Percentiles rank a stretch among this genome's conserved stretches.
phyloP scores from a whole-genome alignment of 2,329 filamentous ascomycete species.

The Paracoccidioides brasiliensis region DNA sequence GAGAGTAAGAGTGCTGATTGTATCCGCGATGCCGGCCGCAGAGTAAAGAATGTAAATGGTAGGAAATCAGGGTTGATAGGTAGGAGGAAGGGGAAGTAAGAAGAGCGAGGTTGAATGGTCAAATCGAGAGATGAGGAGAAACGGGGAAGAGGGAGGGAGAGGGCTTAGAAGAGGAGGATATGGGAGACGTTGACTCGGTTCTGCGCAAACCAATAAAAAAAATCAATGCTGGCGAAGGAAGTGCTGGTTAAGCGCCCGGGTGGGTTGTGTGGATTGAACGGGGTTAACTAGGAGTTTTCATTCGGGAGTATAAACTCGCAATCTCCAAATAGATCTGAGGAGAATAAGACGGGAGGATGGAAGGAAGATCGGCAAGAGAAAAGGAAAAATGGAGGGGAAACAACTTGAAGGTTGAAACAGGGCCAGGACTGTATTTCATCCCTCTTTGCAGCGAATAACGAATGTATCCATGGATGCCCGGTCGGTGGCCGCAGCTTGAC shows the following conservation, averaged over 20 bases:
- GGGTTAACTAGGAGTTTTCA: neutral
- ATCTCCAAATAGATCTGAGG: neutral
- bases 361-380: neutral
- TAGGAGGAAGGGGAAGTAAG: neutral
- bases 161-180: neutral
- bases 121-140: neutral
- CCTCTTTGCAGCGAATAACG: neutral
- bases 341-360: neutral
- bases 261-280: neutral
- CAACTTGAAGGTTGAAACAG: neutral
- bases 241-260: neutral
- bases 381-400: neutral
- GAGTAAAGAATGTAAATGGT: conserved; percentile 1
- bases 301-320: neutral
- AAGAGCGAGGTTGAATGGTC: neutral
- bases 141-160: neutral
- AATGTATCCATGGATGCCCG: neutral
- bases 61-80: neutral
- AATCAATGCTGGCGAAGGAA: neutral
- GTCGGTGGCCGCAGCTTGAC: neutral
- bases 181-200: neutral
- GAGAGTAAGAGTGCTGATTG: neutral
- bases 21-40: conserved; percentile 6
- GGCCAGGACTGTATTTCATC: neutral
- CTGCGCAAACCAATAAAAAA: neutral